Evolutionary conservation across 2,329 filamentous ascomycete species (phyloP), one percentile per base, ranked within the genome.

Genomic region (Trichoderma afroharzianum): DNA sequence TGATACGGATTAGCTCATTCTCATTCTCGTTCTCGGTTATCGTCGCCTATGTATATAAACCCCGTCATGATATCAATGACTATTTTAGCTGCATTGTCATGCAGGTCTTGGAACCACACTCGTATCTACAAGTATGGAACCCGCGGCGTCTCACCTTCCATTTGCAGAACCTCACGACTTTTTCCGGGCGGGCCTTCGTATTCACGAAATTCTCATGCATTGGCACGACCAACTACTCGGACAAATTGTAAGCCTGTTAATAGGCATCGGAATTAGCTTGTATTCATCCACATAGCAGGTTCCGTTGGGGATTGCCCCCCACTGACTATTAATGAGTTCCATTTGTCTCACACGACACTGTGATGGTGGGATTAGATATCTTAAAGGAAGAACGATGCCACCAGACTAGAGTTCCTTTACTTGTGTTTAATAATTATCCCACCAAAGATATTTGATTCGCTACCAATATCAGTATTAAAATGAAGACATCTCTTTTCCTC

Each of bases 401-500:
- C 66, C n/a, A 18, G 33, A 14, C 15, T 18, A 4, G 7, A 36
- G 32, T 28, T 9, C 39, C 3, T 50, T 6, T 4, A 15, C 24
- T 39, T n/a, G 14, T 28, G 47, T 21, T n/a, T 7, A n/a, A 33
- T n/a, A n/a, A 69, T 14, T 61, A 12, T 33, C 50, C 66, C 7
- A 12, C 39, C 30, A 21, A n/a, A 32, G 6, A 55, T 11, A 12
- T 26, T 33, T 61, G 26, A 36, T 62, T 24, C 21, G 4, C 50
- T n/a, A 24, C 15, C 28, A 33, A 53, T 3, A 36, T 14, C 14
- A 18, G 33, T 26, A 14, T 14, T 6, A 69, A 53, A n/a, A 69
- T 69, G 66, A 69, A 69, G 57, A n/a, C 66, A 14, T 69, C 66
- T 47, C n/a, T 50, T 2, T 33, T 69, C 26, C 66, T 69, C 57